Conservation (phyloP, 148 eudicot species). For the Heliosperma pusillum region DNA sequence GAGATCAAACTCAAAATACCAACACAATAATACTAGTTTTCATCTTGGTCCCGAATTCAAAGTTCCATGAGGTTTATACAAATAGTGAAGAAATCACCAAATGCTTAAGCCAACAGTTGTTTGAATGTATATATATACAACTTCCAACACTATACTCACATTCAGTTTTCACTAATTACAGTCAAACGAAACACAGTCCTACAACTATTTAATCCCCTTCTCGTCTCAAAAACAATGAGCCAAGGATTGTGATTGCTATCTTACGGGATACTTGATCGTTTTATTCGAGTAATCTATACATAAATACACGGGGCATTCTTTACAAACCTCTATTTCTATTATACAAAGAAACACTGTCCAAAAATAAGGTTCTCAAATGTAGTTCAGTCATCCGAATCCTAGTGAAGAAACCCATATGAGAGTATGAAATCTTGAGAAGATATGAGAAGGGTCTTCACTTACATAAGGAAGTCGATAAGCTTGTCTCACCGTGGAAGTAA, state of each 20-base stretch:
- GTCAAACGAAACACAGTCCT: neutral
- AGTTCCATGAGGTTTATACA: neutral
- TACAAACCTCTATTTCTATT: conserved; percentile 24
- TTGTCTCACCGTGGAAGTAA: conserved; percentile 12
- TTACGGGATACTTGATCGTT: neutral
- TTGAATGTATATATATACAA: conserved; percentile 18
- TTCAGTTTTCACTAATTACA: conserved; percentile 21
- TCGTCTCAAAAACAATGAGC: conserved; percentile 24
- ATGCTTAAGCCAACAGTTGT: neutral
- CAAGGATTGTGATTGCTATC: conserved; percentile 18
- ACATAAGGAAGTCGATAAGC: conserved; percentile 6
- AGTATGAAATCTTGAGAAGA: conserved; percentile 9
- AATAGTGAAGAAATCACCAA: neutral
- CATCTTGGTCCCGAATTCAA: neutral
- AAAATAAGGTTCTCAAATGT: conserved; percentile 13
- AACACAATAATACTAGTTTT: neutral
- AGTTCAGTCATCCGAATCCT: conserved; percentile 6
- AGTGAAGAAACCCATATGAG: neutral
- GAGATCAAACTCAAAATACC: neutral
- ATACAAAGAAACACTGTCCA: conserved; percentile 21
- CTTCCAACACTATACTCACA: conserved; percentile 14
- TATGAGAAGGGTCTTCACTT: conserved; percentile 19
- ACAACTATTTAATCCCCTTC: conserved; percentile 7
- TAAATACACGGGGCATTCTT: conserved; percentile 28
- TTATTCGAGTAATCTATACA: conserved; percentile 32